Evolutionary conservation across 345 rosid species (phyloP).

Genomic region (Linum usitatissimum): DNA sequence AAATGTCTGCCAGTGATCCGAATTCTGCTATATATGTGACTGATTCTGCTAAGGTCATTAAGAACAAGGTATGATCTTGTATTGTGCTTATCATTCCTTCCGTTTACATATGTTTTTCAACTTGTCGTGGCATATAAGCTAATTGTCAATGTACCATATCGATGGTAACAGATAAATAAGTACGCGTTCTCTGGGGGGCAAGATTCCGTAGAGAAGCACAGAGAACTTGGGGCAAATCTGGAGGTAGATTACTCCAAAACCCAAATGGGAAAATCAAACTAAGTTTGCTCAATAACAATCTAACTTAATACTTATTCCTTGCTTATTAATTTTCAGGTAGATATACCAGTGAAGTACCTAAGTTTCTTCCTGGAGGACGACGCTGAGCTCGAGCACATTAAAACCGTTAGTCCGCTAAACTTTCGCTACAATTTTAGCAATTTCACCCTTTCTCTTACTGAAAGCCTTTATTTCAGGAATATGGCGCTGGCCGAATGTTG

Average conservation of each 20-base stretch:
- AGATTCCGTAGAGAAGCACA: slow-evolving; percentile 58
- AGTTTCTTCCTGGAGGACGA: slow-evolving; percentile 80
- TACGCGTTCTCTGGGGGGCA: slow-evolving; percentile 84
- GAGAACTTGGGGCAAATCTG: slow-evolving; percentile 69
- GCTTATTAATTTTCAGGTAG: slow-evolving; percentile 39
- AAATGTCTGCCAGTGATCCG: slow-evolving; percentile 98
- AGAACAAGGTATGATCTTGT: slow-evolving; percentile 49
- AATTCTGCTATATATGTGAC: slow-evolving; percentile 92
- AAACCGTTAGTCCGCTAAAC: slow-evolving; percentile 33
- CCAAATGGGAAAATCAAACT: neutral
- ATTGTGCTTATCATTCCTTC: neutral
- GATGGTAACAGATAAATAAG: slow-evolving; percentile 48
- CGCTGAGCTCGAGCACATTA: slow-evolving; percentile 69
- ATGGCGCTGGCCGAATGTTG: slow-evolving; percentile 76
- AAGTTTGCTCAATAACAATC: neutral
- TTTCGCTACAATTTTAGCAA: neutral
- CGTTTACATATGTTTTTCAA: neutral
- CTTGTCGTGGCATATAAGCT: neutral
- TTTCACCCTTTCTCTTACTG: neutral
- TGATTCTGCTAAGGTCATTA: slow-evolving; percentile 68
- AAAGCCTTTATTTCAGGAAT: slow-evolving; percentile 35
- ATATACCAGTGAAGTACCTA: slow-evolving; percentile 72
- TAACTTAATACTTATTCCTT: slow-evolving; percentile 2
- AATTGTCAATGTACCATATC: slow-evolving; percentile 2
- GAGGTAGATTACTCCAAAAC: slow-evolving; percentile 36